Conservation (phyloP, 805 yeast genomes). For the Clavispora phyllophila region DNA sequence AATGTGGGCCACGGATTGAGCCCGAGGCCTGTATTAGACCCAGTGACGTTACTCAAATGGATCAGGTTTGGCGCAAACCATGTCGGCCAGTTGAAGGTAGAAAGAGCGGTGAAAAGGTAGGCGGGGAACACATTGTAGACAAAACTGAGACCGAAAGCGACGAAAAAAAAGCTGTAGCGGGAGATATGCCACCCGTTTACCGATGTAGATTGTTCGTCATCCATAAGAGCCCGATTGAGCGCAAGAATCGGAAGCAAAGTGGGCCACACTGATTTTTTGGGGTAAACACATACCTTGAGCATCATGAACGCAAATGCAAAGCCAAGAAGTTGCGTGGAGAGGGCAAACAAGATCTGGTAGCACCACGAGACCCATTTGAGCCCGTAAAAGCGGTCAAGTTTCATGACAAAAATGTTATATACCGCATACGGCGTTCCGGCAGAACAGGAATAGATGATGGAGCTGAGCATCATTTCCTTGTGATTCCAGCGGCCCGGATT, state of each 20-base stretch:
- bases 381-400: constrained; percentile 37
- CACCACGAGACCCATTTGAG: constrained; percentile 44
- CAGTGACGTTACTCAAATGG: constrained; percentile 35
- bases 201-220: constrained; percentile 20
- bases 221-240: constrained; percentile 36
- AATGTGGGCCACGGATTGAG: constrained; percentile 39
- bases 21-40: constrained; percentile 35
- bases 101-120: constrained; percentile 33
- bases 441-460: constrained; percentile 40
- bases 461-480: constrained; percentile 42
- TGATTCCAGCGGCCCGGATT: constrained; percentile 42
- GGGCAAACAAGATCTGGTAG: constrained; percentile 47
- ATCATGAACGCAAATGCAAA: constrained; percentile 63
- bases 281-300: constrained; percentile 48
- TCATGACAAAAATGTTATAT: constrained; percentile 41
- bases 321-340: constrained; percentile 60
- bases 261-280: constrained; percentile 41
- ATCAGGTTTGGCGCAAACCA: constrained; percentile 38
- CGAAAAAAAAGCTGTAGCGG: constrained; percentile 34
- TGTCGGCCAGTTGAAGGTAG: constrained; percentile 42
- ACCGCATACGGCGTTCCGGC: constrained; percentile 39
- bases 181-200: constrained; percentile 40
- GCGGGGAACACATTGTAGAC: constrained; percentile 41
- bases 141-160: constrained; percentile 30
- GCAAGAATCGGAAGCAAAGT: constrained; percentile 41